A percentile compares a stretch with the other conserved stretches of the same genome.
Evolutionary conservation across 1,284 basidiomycete species (phyloP).

Genomic region (Irpex rosettiformis): DNA sequence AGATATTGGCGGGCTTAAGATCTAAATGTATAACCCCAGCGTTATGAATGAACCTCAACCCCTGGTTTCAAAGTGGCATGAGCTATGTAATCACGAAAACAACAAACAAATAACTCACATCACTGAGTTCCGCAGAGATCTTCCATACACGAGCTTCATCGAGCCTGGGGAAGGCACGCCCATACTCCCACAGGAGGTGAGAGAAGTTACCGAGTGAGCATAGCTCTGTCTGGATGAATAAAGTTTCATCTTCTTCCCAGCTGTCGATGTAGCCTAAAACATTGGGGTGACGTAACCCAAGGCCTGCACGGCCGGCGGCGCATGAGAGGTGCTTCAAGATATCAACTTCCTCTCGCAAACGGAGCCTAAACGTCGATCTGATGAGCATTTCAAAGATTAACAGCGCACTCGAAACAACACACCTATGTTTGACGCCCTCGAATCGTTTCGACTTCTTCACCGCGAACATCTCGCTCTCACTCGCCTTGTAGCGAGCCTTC

Average conservation of each 20-base stretch:
- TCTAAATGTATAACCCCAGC: slow-evolving; percentile 93
- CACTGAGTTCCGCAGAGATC: slow-evolving; percentile 86
- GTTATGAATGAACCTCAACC: slow-evolving; percentile 87
- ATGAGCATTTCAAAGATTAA: no score
- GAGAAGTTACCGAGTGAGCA: slow-evolving; percentile 92
- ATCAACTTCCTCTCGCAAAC: slow-evolving; percentile 94
- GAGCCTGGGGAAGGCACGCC: slow-evolving; percentile 77
- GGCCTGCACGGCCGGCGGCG: slow-evolving; percentile 12
- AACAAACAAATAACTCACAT: slow-evolving; percentile 53
- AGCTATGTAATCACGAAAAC: slow-evolving; percentile 8
- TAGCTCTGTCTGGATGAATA: slow-evolving; percentile 94
- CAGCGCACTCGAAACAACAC: slow-evolving; percentile 35
- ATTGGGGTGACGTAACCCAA: slow-evolving; percentile 53
- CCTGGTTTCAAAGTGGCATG: slow-evolving; percentile 41
- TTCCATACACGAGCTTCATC: slow-evolving; percentile 98
- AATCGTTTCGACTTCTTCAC: slow-evolving; percentile 96
- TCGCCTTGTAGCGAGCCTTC: slow-evolving; percentile 77
- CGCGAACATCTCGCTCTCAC: slow-evolving; percentile 65
- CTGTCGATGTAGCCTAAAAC: slow-evolving; percentile 92
- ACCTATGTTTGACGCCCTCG: slow-evolving; percentile 90
- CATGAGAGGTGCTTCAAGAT: slow-evolving; percentile 79
- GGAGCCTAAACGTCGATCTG: no score
- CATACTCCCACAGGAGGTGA: slow-evolving; percentile 92
- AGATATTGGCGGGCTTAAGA: slow-evolving; percentile 97
- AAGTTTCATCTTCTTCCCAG: slow-evolving; percentile 92